phyloP scores from a whole-genome alignment of 1,139 yeast species.

The Meyerozyma elateridarum region DNA sequence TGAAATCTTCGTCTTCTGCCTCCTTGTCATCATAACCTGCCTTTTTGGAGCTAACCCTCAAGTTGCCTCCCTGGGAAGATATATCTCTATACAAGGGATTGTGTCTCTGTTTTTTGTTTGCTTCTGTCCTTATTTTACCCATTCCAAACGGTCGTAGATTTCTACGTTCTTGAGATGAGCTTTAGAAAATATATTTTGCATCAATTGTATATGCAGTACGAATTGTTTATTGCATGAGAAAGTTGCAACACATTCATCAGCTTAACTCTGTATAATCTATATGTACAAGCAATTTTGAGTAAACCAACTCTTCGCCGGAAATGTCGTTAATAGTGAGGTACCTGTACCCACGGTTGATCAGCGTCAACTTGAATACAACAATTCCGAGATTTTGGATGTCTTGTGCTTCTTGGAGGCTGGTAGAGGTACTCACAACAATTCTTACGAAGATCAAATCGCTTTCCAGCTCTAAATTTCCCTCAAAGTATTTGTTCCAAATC shows the following conservation, averaged over 20 bases:
- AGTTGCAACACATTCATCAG: too few species aligned
- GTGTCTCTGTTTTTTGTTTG: constrained; percentile 54
- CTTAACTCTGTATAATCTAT: constrained; percentile 22
- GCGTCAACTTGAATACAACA: constrained; percentile 48
- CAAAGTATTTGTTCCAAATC: constrained; percentile 59
- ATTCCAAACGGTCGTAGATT: constrained; percentile 24
- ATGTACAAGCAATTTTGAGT: constrained; percentile 69
- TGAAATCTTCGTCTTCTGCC: constrained; percentile 53
- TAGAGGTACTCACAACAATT: constrained; percentile 24
- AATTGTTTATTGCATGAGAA: too few species aligned
- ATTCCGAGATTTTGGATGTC: constrained; percentile 49
- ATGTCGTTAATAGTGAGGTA: constrained; percentile 71
- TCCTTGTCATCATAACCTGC: constrained; percentile 28
- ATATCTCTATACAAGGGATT: constrained; percentile 78
- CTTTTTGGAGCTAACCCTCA: constrained; percentile 41
- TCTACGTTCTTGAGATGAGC: constrained; percentile 3
- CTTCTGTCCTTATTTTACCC: constrained; percentile 58
- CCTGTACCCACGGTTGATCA: constrained; percentile 71
- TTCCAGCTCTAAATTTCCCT: constrained; percentile 37
- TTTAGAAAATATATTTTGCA: too few species aligned
- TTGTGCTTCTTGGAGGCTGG: constrained; percentile 17
- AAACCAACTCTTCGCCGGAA: constrained; percentile 77
- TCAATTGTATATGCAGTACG: background rate
- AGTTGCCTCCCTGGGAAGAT: constrained; percentile 65
- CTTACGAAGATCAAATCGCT: constrained; percentile 33